phyloP scores from a whole-genome alignment of 345 rosid species.

The Salix udensis region DNA sequence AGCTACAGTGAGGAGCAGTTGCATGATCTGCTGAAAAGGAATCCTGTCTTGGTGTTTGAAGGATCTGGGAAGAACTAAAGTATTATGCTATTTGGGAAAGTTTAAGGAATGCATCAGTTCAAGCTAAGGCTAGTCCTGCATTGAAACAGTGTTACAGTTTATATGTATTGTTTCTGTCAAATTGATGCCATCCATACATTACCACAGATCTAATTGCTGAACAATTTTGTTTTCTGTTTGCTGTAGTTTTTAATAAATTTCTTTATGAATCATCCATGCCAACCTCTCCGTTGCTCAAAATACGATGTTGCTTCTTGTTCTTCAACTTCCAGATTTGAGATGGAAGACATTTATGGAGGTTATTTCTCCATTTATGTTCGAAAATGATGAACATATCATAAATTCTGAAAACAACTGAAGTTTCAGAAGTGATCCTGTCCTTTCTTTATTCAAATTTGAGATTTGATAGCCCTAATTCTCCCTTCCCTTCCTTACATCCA shows the following conservation, averaged over 20 bases:
- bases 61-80: constrained; percentile 52
- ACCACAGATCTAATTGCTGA: background rate
- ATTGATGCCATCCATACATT: background rate
- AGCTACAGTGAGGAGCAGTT: constrained; percentile 51
- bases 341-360: background rate
- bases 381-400: background rate
- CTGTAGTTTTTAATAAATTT: background rate
- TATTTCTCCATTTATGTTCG: background rate
- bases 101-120: constrained; percentile 38
- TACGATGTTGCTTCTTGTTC: too few relatives aligned
- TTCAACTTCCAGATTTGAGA: too few relatives aligned
- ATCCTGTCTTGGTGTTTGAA: constrained; percentile 55
- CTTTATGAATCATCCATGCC: too few relatives aligned
- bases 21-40: constrained; percentile 35
- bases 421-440: background rate
- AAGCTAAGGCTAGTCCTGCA: constrained; percentile 18
- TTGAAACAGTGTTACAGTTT: background rate
- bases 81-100: constrained; percentile 68
- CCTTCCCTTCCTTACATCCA: too few relatives aligned
- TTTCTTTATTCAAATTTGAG: too few relatives aligned
- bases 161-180: background rate
- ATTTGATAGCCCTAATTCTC: too few relatives aligned
- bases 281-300: too few relatives aligned
- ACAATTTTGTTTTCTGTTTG: background rate
- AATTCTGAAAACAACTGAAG: background rate